Base-by-base conservation (phyloP, 768 basidiomycete genomes). In the Aureoboletus auriporus region DNA sequence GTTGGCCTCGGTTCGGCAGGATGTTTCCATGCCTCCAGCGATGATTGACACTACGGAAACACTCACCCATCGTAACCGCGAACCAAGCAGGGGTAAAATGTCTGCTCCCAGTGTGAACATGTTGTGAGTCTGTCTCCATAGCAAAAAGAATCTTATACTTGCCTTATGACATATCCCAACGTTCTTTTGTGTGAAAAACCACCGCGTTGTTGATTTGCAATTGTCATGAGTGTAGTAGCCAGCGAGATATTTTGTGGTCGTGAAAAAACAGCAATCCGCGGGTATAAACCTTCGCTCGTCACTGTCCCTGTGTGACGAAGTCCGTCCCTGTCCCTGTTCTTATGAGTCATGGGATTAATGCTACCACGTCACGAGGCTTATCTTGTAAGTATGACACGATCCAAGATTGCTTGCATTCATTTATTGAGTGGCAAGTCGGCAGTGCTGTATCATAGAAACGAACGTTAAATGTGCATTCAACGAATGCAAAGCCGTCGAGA, bases 71-170 rank as follows among this genome's bases (percentile, higher is more conserved):
- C 42, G 69, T 72, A 11, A 75, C 71, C 5, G 78, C 69, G 52
- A 77, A 77, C 80, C 78, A 82, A 63, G 75, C 71, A 49, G 75
- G 75, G 5, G 77, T 72, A 48, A 82, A 82, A 59, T 79, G 70
- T 27, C 78, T 75, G 44, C 2, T 47, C 14, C 46, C 20, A 23
- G 20, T 23, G 20, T 23, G 4, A 6, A 27, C 20, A 6, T 12
- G 16, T 38, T 5, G 28, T 41, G 29, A 54, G n/a, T 10, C 10
- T 20, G n/a, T 39, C 36, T 27, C 35, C 4, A 35, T 12, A 17
- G 12, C 1, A 27, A 47, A 23, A 27, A 42, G 12, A 47, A 35
- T 0, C 12, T 3, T 14, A 17, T 29, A 46, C 66, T 39, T 44
- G 61, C 71, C 68, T 69, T 31, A 74, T 55, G 39, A 72, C 66